These are phyloP conservation scores for Protostelium mycophagum DNA, from an alignment of 78 protist genomes.

Conservation along the genomic window DNA sequence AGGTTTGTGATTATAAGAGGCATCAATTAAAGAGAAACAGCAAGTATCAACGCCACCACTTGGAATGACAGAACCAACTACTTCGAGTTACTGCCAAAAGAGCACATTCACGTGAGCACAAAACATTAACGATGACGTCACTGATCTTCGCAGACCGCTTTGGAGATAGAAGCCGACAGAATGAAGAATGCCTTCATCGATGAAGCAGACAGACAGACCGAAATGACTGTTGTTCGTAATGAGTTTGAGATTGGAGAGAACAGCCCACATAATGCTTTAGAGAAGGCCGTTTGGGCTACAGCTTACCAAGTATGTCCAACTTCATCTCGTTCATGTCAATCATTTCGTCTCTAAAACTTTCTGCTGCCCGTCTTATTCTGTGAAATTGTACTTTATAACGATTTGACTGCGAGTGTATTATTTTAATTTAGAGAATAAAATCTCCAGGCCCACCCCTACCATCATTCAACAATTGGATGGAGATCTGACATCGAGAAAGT, in stretches of 20 bases:
- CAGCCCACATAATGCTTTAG: background rate
- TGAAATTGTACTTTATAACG: too few relatives aligned
- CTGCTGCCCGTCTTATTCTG: too few relatives aligned
- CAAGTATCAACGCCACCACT: slow-evolving; percentile 11
- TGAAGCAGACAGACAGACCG: slow-evolving; percentile 1
- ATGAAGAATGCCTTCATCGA: background rate
- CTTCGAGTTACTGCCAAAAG: background rate
- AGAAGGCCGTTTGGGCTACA: slow-evolving; percentile 1
- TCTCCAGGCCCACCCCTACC: background rate
- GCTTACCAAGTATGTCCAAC: background rate
- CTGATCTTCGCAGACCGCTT: background rate
- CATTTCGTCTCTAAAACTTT: too few relatives aligned
- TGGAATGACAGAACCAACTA: slow-evolving; percentile 13
- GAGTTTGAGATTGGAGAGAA: background rate
- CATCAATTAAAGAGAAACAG: too few relatives aligned
- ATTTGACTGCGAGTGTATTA: too few relatives aligned
- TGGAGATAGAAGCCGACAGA: slow-evolving; percentile 9
- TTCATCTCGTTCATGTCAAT: too few relatives aligned
- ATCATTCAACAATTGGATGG: slow-evolving; percentile 13
- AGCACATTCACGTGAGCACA: background rate
- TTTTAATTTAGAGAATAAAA: background rate
- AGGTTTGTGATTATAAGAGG: too few relatives aligned
- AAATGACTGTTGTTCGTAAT: slow-evolving; percentile 13
- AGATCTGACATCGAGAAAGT: slow-evolving; percentile 10
- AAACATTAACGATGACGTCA: background rate